Evolutionary conservation across 768 basidiomycete genomes (phyloP).

Genomic region (Leccinum disarticulatum): DNA sequence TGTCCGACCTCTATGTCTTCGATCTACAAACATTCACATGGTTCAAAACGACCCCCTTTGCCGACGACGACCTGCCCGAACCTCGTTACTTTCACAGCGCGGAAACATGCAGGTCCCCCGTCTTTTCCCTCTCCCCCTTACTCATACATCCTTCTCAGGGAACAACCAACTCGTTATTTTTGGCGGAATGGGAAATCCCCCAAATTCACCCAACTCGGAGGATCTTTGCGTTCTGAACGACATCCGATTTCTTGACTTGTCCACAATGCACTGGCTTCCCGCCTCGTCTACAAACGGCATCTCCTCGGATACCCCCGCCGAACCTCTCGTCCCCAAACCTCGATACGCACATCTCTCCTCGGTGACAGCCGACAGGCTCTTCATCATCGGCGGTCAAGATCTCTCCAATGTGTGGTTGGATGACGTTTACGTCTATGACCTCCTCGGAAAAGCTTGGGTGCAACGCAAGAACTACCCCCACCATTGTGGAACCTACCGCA

Average conservation of each 20-base stretch:
- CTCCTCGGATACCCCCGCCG: conserved; percentile 39
- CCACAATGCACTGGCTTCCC: conserved; percentile 70
- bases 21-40: conserved; percentile 81
- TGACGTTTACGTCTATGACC: conserved; percentile 88
- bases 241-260: conserved; percentile 84
- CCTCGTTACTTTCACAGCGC: conserved; percentile 95
- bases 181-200: conserved; percentile 89
- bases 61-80: conserved; percentile 71
- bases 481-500: conserved; percentile 96
- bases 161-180: conserved; percentile 89
- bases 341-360: conserved; percentile 95
- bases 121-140: background rate
- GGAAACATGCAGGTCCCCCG: conserved; percentile 62
- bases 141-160: conserved; percentile 44
- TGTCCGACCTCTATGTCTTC: conserved; percentile 87
- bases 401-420: conserved; percentile 91
- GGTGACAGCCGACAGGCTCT: conserved; percentile 77
- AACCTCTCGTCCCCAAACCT: conserved; percentile 67
- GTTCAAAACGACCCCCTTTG: conserved; percentile 61
- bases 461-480: conserved; percentile 78
- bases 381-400: conserved; percentile 95
- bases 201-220: conserved; percentile 67
- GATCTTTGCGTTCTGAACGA: conserved; percentile 92
- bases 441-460: conserved; percentile 72
- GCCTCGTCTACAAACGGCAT: conserved; percentile 28